A percentile compares a stretch with the other conserved stretches of the same genome.
Evolutionary conservation across 352 stramenopile genomes (phyloP).

Genomic region (Elongisporangium undulatum): DNA sequence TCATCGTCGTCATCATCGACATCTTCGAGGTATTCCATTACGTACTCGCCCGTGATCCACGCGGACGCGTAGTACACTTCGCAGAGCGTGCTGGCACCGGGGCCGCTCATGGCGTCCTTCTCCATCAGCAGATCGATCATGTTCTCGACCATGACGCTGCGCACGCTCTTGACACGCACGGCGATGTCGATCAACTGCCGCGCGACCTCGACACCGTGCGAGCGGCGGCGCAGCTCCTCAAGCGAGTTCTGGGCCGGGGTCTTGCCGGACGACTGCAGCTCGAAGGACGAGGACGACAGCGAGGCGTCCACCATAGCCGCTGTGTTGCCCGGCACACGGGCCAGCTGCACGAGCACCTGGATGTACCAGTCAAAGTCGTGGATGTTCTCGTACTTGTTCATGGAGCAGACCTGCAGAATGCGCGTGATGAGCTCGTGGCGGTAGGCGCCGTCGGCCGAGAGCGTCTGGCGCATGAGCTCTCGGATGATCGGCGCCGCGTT

Average conservation of each 20-base stretch:
- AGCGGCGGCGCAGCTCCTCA: slow-evolving; percentile 27
- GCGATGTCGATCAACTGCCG: slow-evolving; percentile 96
- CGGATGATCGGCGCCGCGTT: slow-evolving; percentile 96
- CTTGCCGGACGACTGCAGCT: slow-evolving; percentile 42
- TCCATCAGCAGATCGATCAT: slow-evolving; percentile 94
- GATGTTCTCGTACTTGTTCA: slow-evolving; percentile 98
- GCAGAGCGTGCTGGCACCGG: slow-evolving; percentile 79
- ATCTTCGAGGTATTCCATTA: slow-evolving; percentile 88
- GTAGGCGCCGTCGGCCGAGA: slow-evolving; percentile 92
- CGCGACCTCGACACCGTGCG: slow-evolving; percentile 85
- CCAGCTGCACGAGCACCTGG: slow-evolving; percentile 94
- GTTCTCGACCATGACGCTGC: slow-evolving; percentile 92
- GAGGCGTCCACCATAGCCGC: slow-evolving; percentile 28
- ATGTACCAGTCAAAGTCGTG: slow-evolving; percentile 99
- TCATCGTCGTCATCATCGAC: slow-evolving; percentile 74
- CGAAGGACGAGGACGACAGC: slow-evolving; percentile 17
- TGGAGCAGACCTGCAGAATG: slow-evolving; percentile 95
- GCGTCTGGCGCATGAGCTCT: slow-evolving; percentile 95
- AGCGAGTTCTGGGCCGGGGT: slow-evolving; percentile 11
- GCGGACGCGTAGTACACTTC: slow-evolving; percentile 94
- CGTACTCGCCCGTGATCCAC: slow-evolving; percentile 98
- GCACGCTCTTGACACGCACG: slow-evolving; percentile 95
- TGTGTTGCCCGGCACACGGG: slow-evolving; percentile 84
- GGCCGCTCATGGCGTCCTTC: slow-evolving; percentile 66
- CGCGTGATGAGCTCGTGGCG: slow-evolving; percentile 94